Percentiles rank a stretch among this genome's conserved stretches.
These are phyloP conservation scores for Boletus reticulatus DNA, from an alignment of 768 basidiomycete genomes.

Conservation along the genomic window DNA sequence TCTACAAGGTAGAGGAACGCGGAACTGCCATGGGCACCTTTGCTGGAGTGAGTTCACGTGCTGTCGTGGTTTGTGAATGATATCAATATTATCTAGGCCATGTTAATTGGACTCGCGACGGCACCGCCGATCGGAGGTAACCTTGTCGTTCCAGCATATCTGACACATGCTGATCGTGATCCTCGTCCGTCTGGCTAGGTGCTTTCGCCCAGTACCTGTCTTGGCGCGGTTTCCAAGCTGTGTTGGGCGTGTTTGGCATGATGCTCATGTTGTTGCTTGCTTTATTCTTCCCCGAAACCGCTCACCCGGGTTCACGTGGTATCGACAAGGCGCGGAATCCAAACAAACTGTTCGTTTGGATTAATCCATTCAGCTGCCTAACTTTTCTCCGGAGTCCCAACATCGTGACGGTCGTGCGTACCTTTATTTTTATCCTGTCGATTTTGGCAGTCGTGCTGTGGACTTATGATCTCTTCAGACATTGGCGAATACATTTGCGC, in stretches of 20 bases:
- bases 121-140: constrained; percentile 58
- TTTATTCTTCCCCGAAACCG: constrained; percentile 60
- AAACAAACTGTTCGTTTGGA: constrained; percentile 36
- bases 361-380: constrained; percentile 59
- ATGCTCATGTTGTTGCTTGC: constrained; percentile 39
- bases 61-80: background rate
- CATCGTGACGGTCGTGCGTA: constrained; percentile 50
- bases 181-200: constrained; percentile 28
- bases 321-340: constrained; percentile 43
- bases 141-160: background rate
- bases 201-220: constrained; percentile 55
- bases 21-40: constrained; percentile 59
- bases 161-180: background rate
- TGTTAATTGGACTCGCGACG: constrained; percentile 56
- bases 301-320: constrained; percentile 54
- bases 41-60: constrained; percentile 40
- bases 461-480: constrained; percentile 31
- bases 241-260: constrained; percentile 40
- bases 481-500: constrained; percentile 34
- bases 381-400: constrained; percentile 57
- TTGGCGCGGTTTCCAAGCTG: constrained; percentile 59
- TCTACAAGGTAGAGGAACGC: constrained; percentile 61
- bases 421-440: background rate
- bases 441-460: background rate
- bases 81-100: constrained; percentile 30